Evolutionary conservation across 2,329 filamentous ascomycete species (phyloP).

Genomic region (Cytospora piceicola): DNA sequence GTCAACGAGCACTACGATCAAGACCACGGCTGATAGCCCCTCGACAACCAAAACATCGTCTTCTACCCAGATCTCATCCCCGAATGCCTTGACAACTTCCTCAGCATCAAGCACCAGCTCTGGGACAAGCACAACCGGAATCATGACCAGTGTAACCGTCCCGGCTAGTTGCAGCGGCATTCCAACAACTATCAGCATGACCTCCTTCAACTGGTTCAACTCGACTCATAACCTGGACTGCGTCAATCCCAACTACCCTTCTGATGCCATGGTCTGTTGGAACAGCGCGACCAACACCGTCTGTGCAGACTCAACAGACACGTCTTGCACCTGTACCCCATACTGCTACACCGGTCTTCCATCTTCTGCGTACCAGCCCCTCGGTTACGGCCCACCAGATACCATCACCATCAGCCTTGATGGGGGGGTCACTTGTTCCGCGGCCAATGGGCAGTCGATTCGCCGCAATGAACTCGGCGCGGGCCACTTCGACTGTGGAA

Average conservation of each 20-base stretch:
- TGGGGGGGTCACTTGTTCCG: not conserved
- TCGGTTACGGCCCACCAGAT: conserved; percentile 11
- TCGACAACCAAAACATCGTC: conserved; percentile 6
- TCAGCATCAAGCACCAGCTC: not conserved
- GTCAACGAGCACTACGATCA: not conserved
- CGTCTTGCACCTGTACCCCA: conserved; percentile 12
- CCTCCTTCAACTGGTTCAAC: conserved; percentile 25
- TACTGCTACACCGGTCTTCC: conserved; percentile 8
- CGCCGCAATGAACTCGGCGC: conserved; percentile 14
- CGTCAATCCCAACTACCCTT: conserved; percentile 2
- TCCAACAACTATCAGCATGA: conserved; percentile 12
- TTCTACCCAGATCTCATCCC: not conserved
- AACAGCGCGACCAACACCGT: conserved; percentile 12
- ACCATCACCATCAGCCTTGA: conserved; percentile 14
- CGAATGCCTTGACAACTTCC: not conserved
- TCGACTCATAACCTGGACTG: conserved; percentile 26
- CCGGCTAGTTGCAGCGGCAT: conserved; percentile 15
- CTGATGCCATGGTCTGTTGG: conserved; percentile 18
- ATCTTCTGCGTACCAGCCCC: conserved; percentile 18
- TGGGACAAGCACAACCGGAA: not conserved
- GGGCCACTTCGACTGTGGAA: conserved; percentile 22
- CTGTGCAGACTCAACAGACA: conserved; percentile 8
- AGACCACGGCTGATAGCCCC: not conserved
- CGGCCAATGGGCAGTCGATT: conserved; percentile 5
- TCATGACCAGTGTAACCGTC: not conserved